Evolutionary conservation across 768 basidiomycete species (phyloP), one percentile per base, ranked within the genome.

Genomic region (Leucocoprinus leucothites): DNA sequence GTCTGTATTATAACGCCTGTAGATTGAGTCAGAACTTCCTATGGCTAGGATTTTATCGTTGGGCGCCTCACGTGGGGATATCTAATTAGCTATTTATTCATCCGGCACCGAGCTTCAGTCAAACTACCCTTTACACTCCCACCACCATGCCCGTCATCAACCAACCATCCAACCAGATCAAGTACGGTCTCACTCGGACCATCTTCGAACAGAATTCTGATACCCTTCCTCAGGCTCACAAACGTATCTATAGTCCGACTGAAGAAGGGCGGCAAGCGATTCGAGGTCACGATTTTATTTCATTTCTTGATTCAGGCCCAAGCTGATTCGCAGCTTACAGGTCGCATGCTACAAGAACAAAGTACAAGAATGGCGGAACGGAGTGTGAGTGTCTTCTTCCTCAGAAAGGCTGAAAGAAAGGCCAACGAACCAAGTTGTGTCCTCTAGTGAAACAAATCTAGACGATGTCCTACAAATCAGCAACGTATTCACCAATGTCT

Each of bases 281-380:
- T 97, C 68, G 97, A 99, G 80, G 95, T 93, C 62, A 3, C 53
- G 22, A 3, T 48, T 3, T 34, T 19, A n/a, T 18, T 48, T 61
- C 9, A 68, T 31, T 19, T 51, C 0, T 36, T 13, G 18, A 22
- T 26, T 9, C 44, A 14, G 16, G 16, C 18, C 3, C 21, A 16
- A 40, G 18, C 36, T 36, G 9, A 31, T 21, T 26, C 16, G 16
- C 18, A 6, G 16, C 8, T 34, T 28, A 31, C 51, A 80, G 96
- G 90, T 99, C 64, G 96, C 97, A 35, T 97, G 94, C 71, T 99
- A 98, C 77, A 96, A 98, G 78, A 99, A 99, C 73, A 98, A 98
- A 72, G 97, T 99, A 24, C 92, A 95, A 63, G 95, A 97, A 69
- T 99, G 87, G 84, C 77, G 97, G 56, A 92, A 82, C 56, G 94